Percentiles rank a stretch among this genome's conserved stretches.
phyloP scores from a whole-genome alignment of 2,329 filamentous ascomycete genomes.

The Ascocoryne sarcoides region DNA sequence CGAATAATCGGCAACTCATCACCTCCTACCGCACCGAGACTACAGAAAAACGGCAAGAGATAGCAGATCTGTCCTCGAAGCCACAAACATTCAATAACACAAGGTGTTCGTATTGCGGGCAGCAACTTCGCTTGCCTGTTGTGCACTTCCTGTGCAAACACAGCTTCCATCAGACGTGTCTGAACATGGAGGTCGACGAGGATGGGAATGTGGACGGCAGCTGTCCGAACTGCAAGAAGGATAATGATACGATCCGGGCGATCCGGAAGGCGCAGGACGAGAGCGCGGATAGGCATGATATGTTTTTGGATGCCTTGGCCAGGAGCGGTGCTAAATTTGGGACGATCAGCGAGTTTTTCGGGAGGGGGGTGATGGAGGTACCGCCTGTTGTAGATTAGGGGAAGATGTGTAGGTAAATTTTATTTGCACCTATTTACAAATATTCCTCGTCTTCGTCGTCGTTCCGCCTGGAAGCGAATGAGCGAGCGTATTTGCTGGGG shows the following conservation, averaged over 20 bases:
- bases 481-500: too few relatives aligned
- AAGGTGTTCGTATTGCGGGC: slow-evolving; percentile 71
- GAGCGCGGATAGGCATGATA: slow-evolving; percentile 75
- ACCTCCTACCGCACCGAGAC: slow-evolving; percentile 79
- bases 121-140: slow-evolving; percentile 69
- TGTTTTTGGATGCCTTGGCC: slow-evolving; percentile 75
- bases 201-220: slow-evolving; percentile 58
- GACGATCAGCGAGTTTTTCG: slow-evolving; percentile 93
- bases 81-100: slow-evolving; percentile 87
- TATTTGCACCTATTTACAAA: too few relatives aligned
- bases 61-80: slow-evolving; percentile 66
- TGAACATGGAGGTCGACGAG: slow-evolving; percentile 44
- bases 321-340: slow-evolving; percentile 75
- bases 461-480: too few relatives aligned
- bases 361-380: slow-evolving; percentile 75
- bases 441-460: too few relatives aligned
- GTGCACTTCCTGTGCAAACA: slow-evolving; percentile 98
- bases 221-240: slow-evolving; percentile 75
- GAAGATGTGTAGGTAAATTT: too few relatives aligned
- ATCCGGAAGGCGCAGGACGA: slow-evolving; percentile 82
- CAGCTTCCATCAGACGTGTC: slow-evolving; percentile 86
- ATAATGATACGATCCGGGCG: slow-evolving; percentile 81
- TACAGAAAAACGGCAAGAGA: slow-evolving; percentile 66
- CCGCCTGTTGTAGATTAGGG: slow-evolving; percentile 13
- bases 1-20: slow-evolving; percentile 69